These are phyloP conservation scores for Ascochyta pisi DNA, from an alignment of 2,329 filamentous ascomycete species.

Conservation along the genomic window DNA sequence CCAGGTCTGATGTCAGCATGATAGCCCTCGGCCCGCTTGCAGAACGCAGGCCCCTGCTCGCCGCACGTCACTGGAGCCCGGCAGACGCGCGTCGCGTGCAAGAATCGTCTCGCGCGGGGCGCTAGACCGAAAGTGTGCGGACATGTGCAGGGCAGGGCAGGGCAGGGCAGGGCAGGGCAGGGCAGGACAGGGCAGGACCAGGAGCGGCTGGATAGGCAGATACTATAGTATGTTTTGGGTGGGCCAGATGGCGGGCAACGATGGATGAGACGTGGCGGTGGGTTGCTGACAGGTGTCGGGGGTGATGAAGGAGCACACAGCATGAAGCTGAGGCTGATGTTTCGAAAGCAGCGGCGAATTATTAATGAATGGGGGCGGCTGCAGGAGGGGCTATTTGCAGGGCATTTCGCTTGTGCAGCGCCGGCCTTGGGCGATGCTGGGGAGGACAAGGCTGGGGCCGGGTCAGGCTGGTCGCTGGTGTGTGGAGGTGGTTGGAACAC, in stretches of 20 bases:
- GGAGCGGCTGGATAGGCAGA: no score
- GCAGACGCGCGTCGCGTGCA: slow-evolving; percentile 8
- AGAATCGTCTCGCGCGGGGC: not conserved
- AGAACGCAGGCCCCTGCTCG: not conserved
- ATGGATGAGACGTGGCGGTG: not conserved
- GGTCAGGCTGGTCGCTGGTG: slow-evolving; percentile 9
- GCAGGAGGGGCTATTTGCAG: slow-evolving; percentile 14
- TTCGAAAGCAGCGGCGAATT: slow-evolving; percentile 25
- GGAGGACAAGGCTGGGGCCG: not conserved
- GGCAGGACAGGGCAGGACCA: no score
- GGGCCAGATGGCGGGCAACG: slow-evolving; percentile 1
- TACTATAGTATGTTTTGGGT: not conserved
- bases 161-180: no score
- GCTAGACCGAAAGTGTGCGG: not conserved
- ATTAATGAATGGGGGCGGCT: not conserved
- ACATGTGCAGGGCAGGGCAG: no score
- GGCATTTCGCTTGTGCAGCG: not conserved
- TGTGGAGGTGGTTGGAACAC: slow-evolving; percentile 6
- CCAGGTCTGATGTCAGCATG: not conserved
- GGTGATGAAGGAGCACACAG: slow-evolving; percentile 7
- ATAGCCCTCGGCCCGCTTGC: not conserved
- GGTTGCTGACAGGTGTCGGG: slow-evolving; percentile 2
- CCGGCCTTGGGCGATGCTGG: not conserved
- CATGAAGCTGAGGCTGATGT: slow-evolving; percentile 11
- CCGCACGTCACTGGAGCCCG: no score